Percentiles rank a stretch among this genome's conserved stretches.
phyloP scores from a whole-genome alignment of 1,139 yeast genomes.

The Candida sp. region DNA sequence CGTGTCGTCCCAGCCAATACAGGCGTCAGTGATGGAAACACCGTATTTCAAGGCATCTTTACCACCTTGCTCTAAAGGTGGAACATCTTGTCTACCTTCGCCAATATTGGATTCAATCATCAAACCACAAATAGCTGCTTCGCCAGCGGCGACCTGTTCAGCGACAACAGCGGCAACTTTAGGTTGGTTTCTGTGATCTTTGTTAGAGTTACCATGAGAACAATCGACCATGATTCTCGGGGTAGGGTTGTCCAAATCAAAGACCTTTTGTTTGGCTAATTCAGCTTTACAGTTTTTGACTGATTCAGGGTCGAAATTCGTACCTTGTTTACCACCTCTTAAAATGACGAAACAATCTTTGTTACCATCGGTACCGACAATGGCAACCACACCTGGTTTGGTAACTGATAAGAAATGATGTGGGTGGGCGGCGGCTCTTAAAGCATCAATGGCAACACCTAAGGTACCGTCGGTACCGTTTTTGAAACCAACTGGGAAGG shows the following conservation, averaged over 20 bases:
- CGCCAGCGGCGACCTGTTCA: conserved; percentile 80
- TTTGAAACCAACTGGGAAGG: conserved; percentile 98
- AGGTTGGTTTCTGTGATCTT: conserved; percentile 95
- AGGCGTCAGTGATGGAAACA: conserved; percentile 95
- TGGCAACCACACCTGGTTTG: conserved; percentile 94
- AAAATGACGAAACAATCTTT: conserved; percentile 84
- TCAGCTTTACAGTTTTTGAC: conserved; percentile 71
- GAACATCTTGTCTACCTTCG: conserved; percentile 90
- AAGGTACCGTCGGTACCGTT: conserved; percentile 97
- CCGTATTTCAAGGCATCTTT: conserved; percentile 83
- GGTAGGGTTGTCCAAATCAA: conserved; percentile 24
- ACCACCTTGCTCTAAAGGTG: conserved; percentile 49
- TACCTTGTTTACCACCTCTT: conserved; percentile 94
- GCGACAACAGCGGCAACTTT: conserved; percentile 77
- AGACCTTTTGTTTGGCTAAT: conserved; percentile 32
- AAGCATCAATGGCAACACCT: conserved; percentile 93
- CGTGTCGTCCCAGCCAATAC: conserved; percentile 92
- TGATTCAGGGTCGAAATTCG: conserved; percentile 83
- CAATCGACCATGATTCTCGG: conserved; percentile 85
- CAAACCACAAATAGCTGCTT: conserved; percentile 77
- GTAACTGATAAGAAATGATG: conserved; percentile 98
- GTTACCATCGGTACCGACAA: conserved; percentile 93
- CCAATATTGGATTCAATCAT: conserved; percentile 95
- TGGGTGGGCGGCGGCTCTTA: conserved; percentile 84
- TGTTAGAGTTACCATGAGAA: conserved; percentile 94